Conservation (phyloP, 345 rosid genomes). For the Alliaria petiolata region DNA sequence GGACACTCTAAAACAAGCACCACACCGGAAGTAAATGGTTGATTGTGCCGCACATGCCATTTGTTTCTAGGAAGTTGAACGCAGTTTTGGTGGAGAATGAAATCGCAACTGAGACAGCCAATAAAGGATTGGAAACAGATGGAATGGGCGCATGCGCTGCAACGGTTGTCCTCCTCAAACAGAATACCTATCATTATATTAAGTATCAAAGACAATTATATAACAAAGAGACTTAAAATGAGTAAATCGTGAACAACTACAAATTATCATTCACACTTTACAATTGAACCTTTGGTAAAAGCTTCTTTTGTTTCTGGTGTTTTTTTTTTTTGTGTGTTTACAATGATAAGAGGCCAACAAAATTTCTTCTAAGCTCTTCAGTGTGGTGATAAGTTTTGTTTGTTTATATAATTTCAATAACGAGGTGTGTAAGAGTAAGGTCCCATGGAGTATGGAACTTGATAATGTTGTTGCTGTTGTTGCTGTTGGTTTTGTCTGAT, state of each 20-base stretch:
- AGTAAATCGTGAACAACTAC: no score
- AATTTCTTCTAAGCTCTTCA: no score
- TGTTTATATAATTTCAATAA: no score
- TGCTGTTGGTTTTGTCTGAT: constrained; percentile 18
- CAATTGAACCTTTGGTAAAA: no score
- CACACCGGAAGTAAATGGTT: background rate
- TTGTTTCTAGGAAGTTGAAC: background rate
- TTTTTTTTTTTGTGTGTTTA: no score
- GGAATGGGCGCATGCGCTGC: background rate
- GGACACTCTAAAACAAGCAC: fast-evolving
- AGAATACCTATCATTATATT: no score
- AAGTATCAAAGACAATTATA: no score
- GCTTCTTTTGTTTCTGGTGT: no score
- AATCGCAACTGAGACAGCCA: background rate
- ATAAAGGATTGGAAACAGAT: background rate
- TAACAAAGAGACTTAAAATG: no score
- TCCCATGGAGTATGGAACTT: constrained; percentile 20
- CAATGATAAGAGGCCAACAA: no score
- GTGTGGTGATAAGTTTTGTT: no score
- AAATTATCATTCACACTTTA: no score
- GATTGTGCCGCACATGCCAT: background rate
- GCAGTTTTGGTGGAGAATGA: background rate
- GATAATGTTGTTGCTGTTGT: constrained; percentile 13
- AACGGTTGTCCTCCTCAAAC: background rate
- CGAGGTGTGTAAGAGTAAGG: constrained; percentile 22